Base-by-base conservation (phyloP, 306 rosid genomes). In the Casuarina cunninghamiana region DNA sequence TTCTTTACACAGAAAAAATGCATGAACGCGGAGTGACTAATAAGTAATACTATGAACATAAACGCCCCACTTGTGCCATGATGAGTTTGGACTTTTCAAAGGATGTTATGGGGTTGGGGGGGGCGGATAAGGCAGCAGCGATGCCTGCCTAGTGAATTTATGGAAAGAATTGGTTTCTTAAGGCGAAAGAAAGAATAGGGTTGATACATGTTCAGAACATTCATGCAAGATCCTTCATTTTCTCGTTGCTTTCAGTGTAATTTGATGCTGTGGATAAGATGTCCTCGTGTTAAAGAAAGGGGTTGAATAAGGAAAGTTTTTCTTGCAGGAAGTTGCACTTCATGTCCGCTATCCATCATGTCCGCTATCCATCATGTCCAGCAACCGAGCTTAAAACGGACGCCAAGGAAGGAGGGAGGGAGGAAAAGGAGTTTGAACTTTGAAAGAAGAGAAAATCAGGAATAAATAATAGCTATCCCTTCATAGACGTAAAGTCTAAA, bases 391-490 rank as follows among this genome's bases (percentile, higher is more conserved):
- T 16, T 11, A 67, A 13, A 42, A 57, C 58, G 70, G 13, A 19
- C 72, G 44, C 49, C 72, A 16, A 63, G 21, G 19, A 44, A 7
- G 48, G 2, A 69, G 32, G 32, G 6, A 26, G 2, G 21, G 48
- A 19, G 26, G 13, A 46, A 9, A 15, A 70, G 54, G 74, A 3
- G 11, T 65, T 38, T 38, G 15, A 2, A 12, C 42, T 45, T 32
- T 61, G 1, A 49, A 46, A 55, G 5, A 37, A 37, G 66, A 17
- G 50, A 11, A 26, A 68, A 44, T 9, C 53, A 72, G 74, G 5
- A 66, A 68, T 42, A 73, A 80, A 83, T 77, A 85, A 73, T 60
- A 78, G 54, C 74, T 75, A 80, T 83, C 76, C 83, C 69, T 85
- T 85, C 75, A 75, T 77, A 80, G 13, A 86, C 75, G 54, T 72